These are phyloP conservation scores for Collybia sordida DNA, from an alignment of 768 basidiomycete species.

Conservation along the genomic window DNA sequence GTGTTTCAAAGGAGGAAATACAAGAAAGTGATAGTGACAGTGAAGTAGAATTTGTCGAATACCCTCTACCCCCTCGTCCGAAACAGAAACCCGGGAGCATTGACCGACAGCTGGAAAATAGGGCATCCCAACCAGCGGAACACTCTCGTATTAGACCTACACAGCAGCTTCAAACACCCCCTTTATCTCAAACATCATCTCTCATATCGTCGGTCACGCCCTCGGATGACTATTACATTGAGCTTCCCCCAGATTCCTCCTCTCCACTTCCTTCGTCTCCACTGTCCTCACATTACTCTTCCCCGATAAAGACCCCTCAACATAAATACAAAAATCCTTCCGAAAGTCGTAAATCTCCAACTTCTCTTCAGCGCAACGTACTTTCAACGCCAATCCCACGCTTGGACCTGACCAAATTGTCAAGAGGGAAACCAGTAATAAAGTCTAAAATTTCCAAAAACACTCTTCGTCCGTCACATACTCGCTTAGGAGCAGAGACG, in stretches of 20 bases:
- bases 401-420: conserved; percentile 9
- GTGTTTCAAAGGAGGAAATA: conserved; percentile 14
- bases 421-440: background rate
- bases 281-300: conserved; percentile 12
- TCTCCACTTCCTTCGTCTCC: conserved; percentile 21
- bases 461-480: background rate
- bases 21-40: conserved; percentile 24
- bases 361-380: background rate
- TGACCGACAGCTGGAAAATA: background rate
- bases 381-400: conserved; percentile 11
- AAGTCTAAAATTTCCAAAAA: background rate
- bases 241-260: conserved; percentile 12
- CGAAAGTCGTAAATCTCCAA: conserved; percentile 2
- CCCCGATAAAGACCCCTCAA: conserved; percentile 16
- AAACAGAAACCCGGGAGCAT: background rate
- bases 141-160: background rate
- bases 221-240: conserved; percentile 12
- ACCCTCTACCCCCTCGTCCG: conserved; percentile 5
- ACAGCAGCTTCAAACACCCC: conserved; percentile 40
- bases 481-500: background rate
- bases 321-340: conserved; percentile 6
- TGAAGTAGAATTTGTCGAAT: conserved; percentile 34
- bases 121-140: background rate
- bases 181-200: conserved; percentile 33
- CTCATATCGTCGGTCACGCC: conserved; percentile 21